A percentile compares a stretch with the other conserved stretches of the same genome.
phyloP scores from a whole-genome alignment of 345 rosid species.

The Populus tremula region DNA sequence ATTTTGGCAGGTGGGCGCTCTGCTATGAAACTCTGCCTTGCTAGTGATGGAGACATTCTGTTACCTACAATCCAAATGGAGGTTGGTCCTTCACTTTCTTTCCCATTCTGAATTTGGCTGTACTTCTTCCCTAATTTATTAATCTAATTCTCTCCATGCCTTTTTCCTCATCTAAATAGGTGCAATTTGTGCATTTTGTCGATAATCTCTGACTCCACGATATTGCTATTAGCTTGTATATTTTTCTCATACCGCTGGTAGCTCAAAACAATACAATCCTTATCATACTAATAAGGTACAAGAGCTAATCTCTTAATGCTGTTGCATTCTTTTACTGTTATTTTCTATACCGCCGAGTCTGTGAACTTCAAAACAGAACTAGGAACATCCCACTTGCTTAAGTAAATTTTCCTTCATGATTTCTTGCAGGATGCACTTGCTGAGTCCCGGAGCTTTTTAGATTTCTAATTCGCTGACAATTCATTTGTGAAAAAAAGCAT shows the following conservation, averaged over 20 bases:
- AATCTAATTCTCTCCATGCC: conserved; percentile 10
- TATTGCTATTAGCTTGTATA: neutral
- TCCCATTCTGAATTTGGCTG: neutral
- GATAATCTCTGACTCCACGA: neutral
- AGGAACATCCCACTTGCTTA: neutral
- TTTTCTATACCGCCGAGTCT: neutral
- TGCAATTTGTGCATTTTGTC: neutral
- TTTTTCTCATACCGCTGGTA: neutral
- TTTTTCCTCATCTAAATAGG: conserved; percentile 17
- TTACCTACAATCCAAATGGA: conserved; percentile 21
- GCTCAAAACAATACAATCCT: neutral
- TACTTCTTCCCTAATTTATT: conserved; percentile 5
- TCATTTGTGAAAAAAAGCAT: neutral
- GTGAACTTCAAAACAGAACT: neutral
- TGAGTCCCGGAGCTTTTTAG: neutral
- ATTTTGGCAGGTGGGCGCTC: conserved; percentile 32
- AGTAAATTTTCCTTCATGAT: neutral
- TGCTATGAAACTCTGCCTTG: conserved; percentile 12
- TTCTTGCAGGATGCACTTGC: conserved; percentile 3
- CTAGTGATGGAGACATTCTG: conserved; percentile 19
- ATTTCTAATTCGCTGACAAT: neutral
- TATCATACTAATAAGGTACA: conserved; percentile 19
- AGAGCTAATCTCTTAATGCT: neutral
- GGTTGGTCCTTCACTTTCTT: conserved; percentile 28
- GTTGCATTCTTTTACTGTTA: neutral